Evolutionary conservation across 345 rosid genomes (phyloP), one percentile per base, ranked within the genome.

Genomic region (Lepidium sativum): DNA sequence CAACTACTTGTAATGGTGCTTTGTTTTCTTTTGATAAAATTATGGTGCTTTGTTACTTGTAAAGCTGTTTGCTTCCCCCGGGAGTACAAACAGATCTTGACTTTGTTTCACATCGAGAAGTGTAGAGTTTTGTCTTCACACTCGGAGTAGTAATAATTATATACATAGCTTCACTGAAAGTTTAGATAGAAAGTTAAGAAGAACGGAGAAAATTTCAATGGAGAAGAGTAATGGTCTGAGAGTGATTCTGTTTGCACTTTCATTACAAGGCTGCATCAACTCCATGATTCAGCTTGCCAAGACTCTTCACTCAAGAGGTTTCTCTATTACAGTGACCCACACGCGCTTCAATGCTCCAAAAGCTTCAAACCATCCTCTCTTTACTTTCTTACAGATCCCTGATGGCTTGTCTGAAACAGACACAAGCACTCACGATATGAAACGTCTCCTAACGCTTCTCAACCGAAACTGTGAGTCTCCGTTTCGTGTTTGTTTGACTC

Each of bases 221-320:
- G 66, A 42, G 71, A 72, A 55, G 44, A 38, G 35, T 6, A 71
- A 57, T 41, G 44, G 60, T 4, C 39, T 8, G 9, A 18, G 71
- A 51, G 82, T 85, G 4, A 66, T 87, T 5, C 54, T 86, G 12
- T 84, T 84, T 43, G 91, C 89, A 0, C 43, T 83, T 6, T 88
- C 91, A 4, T 15, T 60, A 4, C 87, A 87, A 62, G 85, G 88
- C 65, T 88, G 86, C 39, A 80, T 87, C 0, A 90, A 68, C 76
- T 61, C 86, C 16, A 78, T 79, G 87, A 67, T 91, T 21, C 86
- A 83, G 75, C 82, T 87, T 1, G 81, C 83, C 6, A 85, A 86
- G 77, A 79, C 83, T 6, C 78, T 91, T 4, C 42, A 76, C 53
- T 76, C 82, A 2, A 41, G 78, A 6, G 82, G 82, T 43, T 58